Evolutionary conservation across 768 basidiomycete genomes (phyloP), one percentile per base, ranked within the genome.

Genomic region (button mushroom (Agaricus bisporus)): DNA sequence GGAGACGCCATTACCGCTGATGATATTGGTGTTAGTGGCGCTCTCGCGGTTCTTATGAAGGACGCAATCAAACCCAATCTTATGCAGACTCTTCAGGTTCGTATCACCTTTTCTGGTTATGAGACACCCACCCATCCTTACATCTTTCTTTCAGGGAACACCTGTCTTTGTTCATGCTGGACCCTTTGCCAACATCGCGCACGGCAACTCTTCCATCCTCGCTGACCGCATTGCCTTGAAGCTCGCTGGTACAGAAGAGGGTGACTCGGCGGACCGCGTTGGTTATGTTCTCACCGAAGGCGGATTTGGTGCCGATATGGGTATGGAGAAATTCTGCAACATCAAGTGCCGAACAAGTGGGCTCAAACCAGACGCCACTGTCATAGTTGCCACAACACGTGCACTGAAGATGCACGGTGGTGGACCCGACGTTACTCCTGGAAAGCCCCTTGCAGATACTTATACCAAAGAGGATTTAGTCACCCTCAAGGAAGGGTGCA

Each of bases 401-500:
- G 95, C 95, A 18, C 75, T 99, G 57, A 99, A 98, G 80, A 99
- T 99, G 95, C 95, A 99, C 66, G 95, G 95, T 41, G 95, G 95
- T 56, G 97, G 90, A 55, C 95, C 95, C 5, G 94, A 97, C 22
- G 95, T 98, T 49, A 89, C 90, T 2, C 95, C 95, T 25, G 95
- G 95, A 48, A 98, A 97, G 68, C 81, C 95, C 20, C 80, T 98
- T 39, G 87, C 89, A 59, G 91, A 91, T 44, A 93, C 91, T 41
- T 99, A 99, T 69, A 91, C 90, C 56, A 87, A 88, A 66, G 95
- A 98, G 73, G 84, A 98, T 65, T 78, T 98, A 47, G 86, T 86
- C 55, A 90, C 83, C 10, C 83, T 99, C 51, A 84, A 85, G 68
- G 88, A 90, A 66, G 95, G 95, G 36, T 93, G 89, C 74, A 85